Evolutionary conservation across 352 stramenopile genomes (phyloP).

Genomic region (Synura sp.): DNA sequence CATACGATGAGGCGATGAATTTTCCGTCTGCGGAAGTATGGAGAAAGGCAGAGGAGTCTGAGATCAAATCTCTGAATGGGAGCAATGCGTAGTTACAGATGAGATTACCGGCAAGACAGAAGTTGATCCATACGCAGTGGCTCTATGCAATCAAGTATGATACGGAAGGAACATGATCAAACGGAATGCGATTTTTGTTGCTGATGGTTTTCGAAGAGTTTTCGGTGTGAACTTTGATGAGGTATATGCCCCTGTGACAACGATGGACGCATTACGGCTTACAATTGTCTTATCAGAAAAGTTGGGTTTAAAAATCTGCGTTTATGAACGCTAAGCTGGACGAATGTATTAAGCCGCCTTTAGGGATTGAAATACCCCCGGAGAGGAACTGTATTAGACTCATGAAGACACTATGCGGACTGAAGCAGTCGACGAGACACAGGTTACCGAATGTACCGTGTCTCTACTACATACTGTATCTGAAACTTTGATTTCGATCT

Average conservation of each 20-base stretch:
- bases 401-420: background rate
- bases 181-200: background rate
- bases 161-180: slow-evolving; percentile 3
- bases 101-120: background rate
- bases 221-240: slow-evolving; percentile 17
- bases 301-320: background rate
- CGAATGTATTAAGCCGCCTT: background rate
- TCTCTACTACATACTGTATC: background rate
- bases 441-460: slow-evolving; percentile 2
- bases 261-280: background rate
- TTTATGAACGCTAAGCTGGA: background rate
- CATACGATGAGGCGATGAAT: slow-evolving; percentile 31
- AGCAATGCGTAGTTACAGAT: background rate
- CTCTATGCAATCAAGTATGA: background rate
- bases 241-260: background rate
- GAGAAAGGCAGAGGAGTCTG: slow-evolving; percentile 1
- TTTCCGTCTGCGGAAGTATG: slow-evolving; percentile 5
- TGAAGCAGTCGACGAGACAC: background rate
- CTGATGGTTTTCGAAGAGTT: background rate
- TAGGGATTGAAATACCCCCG: background rate
- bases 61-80: background rate
- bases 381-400: slow-evolving; percentile 1
- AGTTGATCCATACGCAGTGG: slow-evolving; percentile 10
- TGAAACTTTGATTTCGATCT: background rate
- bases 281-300: slow-evolving; percentile 3